Evolutionary conservation across 768 basidiomycete species (phyloP), one percentile per base, ranked within the genome.

Genomic region (Mycena capillaripes): DNA sequence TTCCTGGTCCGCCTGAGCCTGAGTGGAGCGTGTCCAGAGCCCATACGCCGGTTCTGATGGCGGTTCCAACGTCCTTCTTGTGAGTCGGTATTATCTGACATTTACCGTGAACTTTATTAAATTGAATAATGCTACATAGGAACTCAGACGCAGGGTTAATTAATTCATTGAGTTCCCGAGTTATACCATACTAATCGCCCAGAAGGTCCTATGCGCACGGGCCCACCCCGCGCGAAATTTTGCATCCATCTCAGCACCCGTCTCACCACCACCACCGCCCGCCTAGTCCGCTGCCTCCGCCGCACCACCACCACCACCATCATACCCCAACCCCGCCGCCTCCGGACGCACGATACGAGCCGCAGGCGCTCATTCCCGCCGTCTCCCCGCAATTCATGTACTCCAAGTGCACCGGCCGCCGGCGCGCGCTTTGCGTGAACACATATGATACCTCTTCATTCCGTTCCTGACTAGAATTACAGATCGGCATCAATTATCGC

Each of bases 401-500:
- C 53, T 76, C 75, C 53, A 76, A 61, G 44, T 77, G 76, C 71
- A 76, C 73, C 9, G 76, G 77, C 14, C 59, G 70, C 23, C 73
- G 70, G 62, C 75, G 76, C 36, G 77, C 77, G 16, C 72, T 75
- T 34, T 69, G 48, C 32, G 68, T 76, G 21, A 56, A 25, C 46
- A 32, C 11, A 46, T n/a, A 44, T 32, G 42, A 46, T 32, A 32
- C 42, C n/a, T 34, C n/a, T 48, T 62, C 44, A 55, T 59, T 73
- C 53, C 32, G 34, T 36, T 50, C 63, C 34, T 32, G 64, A 40
- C 62, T 38, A 50, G 36, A 19, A 59, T 25, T 42, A 34, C 71
- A 92, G 91, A 93, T 96, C 78, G 95, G 94, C 2, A 93, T 96
- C 74, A 93, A 93, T 77, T 96, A 96, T 78, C 77, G 76, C 16